Evolutionary conservation across 108 stramenopile species (phyloP).

Genomic region (Schizochytrium sp.): DNA sequence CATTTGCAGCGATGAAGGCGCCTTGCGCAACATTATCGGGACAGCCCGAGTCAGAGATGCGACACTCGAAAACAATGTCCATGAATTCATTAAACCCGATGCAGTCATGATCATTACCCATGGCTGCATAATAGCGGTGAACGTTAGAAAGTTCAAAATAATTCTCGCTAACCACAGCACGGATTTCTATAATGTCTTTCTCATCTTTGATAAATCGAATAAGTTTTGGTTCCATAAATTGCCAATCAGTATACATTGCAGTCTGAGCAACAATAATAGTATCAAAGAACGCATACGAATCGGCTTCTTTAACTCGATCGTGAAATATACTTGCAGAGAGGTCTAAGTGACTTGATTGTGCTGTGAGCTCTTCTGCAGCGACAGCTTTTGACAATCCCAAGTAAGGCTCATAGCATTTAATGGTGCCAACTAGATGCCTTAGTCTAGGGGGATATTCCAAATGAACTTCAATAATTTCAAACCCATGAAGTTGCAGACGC

Average conservation of each 20-base stretch:
- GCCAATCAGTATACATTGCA: slow-evolving; percentile 46
- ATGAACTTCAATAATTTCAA: slow-evolving; percentile 22
- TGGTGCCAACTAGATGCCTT: not conserved
- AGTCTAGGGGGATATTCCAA: slow-evolving; percentile 32
- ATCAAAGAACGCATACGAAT: slow-evolving; percentile 40
- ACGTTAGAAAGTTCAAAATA: slow-evolving; percentile 15
- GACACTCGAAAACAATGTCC: not conserved
- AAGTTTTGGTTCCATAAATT: slow-evolving; percentile 52
- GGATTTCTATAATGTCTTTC: not conserved
- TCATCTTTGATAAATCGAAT: slow-evolving; percentile 27
- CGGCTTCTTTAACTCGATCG: not conserved
- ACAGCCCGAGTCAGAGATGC: slow-evolving; percentile 18
- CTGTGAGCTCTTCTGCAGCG: not conserved
- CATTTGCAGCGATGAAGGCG: slow-evolving; percentile 46
- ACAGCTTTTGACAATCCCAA: not conserved
- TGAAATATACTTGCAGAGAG: slow-evolving; percentile 7
- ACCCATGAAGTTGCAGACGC: not conserved
- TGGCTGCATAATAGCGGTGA: not conserved
- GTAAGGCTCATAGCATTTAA: slow-evolving; percentile 11
- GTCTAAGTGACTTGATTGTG: not conserved
- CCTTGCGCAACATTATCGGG: slow-evolving; percentile 32
- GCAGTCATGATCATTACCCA: slow-evolving; percentile 52
- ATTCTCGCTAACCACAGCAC: not conserved
- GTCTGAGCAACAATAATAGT: not conserved
- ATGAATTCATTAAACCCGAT: slow-evolving; percentile 51